Evolutionary conservation across 139 green algal species (phyloP).

Genomic region (Coccomyxa sp.): DNA sequence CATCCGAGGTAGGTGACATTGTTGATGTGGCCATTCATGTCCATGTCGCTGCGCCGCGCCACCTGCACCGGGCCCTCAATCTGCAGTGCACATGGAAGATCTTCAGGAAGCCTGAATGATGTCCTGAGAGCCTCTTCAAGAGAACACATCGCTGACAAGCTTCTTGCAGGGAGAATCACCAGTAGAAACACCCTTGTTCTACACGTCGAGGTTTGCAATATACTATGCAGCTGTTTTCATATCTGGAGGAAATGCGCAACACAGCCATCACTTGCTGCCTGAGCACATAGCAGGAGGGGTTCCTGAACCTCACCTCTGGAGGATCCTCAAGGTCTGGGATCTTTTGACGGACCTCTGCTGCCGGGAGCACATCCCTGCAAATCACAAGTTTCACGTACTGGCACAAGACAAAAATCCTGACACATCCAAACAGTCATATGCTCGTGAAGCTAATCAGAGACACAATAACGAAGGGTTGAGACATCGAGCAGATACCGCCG

Average conservation of each 20-base stretch:
- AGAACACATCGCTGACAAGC: not conserved
- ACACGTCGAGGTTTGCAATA: too few relatives aligned
- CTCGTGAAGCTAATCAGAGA: too few relatives aligned
- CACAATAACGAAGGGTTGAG: too few relatives aligned
- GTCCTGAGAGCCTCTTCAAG: not conserved
- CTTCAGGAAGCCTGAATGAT: not conserved
- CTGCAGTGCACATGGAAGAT: slow-evolving; percentile 13
- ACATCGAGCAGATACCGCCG: too few relatives aligned
- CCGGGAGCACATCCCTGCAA: slow-evolving; percentile 15
- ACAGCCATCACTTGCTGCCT: too few relatives aligned
- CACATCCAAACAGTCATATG: too few relatives aligned
- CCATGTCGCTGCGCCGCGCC: slow-evolving; percentile 81
- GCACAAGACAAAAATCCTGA: too few relatives aligned
- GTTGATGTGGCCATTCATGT: slow-evolving; percentile 99
- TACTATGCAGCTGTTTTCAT: too few relatives aligned
- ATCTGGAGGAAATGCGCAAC: not conserved
- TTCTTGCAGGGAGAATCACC: too few relatives aligned
- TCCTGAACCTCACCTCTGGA: not conserved
- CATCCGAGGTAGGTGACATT: slow-evolving; percentile 94
- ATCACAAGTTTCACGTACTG: too few relatives aligned
- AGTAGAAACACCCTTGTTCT: too few relatives aligned
- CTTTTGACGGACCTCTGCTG: slow-evolving; percentile 23
- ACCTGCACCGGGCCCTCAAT: slow-evolving; percentile 44
- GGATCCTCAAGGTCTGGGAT: slow-evolving; percentile 28
- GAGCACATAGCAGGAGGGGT: not conserved